These are phyloP conservation scores for Sarocladium strictum DNA, from an alignment of 2,329 filamentous ascomycete species.

Conservation along the genomic window DNA sequence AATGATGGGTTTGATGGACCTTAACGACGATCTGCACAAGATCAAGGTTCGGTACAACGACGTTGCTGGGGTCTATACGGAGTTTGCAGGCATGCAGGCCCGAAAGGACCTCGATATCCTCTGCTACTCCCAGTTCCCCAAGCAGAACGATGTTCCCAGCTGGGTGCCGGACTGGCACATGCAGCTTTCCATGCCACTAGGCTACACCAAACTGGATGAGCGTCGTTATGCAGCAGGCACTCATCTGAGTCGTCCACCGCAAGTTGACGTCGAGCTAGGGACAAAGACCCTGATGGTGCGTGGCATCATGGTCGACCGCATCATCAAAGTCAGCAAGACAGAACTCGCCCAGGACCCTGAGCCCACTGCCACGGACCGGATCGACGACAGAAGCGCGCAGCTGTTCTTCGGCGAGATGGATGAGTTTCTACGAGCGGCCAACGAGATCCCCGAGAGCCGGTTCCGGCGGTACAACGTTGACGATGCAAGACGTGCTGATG, in stretches of 20 bases:
- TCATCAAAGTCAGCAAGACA: conserved; percentile 16
- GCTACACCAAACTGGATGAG: conserved; percentile 18
- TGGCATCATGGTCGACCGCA: conserved; percentile 18
- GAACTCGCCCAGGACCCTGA: conserved; percentile 10
- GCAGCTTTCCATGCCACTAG: conserved; percentile 19
- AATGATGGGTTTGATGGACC: conserved; percentile 22
- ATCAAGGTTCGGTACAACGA: conserved; percentile 13
- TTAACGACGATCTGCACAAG: conserved; percentile 15
- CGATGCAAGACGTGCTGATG: neutral
- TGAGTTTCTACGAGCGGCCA: conserved; percentile 13
- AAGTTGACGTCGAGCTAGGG: conserved; percentile 8
- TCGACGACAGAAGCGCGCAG: conserved; percentile 18
- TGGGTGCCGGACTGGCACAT: conserved; percentile 30
- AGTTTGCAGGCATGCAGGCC: conserved; percentile 17
- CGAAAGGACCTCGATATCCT: conserved; percentile 20
- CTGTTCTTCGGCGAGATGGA: conserved; percentile 21
- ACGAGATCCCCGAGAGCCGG: neutral
- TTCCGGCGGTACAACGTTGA: neutral
- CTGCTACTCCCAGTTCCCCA: conserved; percentile 23
- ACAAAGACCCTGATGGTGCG: conserved; percentile 13
- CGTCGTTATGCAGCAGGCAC: conserved; percentile 21
- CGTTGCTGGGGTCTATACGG: conserved; percentile 14
- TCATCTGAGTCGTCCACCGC: neutral
- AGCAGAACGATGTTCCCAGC: conserved; percentile 20
- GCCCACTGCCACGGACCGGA: neutral